These are phyloP conservation scores for Phytophthora citrophthora DNA, from an alignment of 352 stramenopile genomes.

Conservation along the genomic window DNA sequence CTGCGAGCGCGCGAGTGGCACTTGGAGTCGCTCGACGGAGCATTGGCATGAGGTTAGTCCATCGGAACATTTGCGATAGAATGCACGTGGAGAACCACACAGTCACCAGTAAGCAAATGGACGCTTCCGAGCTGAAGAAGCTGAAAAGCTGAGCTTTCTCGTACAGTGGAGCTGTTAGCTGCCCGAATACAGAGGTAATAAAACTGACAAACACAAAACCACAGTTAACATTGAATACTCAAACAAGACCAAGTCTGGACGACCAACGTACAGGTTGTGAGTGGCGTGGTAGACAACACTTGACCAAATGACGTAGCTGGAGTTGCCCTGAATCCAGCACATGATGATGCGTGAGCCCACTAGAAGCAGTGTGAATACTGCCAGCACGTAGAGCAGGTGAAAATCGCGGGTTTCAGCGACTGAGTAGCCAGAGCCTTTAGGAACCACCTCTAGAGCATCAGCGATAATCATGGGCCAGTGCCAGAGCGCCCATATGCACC, in stretches of 20 bases:
- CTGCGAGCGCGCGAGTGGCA: constrained; percentile 46
- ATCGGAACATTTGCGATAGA: constrained; percentile 86
- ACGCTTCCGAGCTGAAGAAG: constrained; percentile 88
- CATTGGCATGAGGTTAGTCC: constrained; percentile 81
- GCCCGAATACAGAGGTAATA: constrained; percentile 89
- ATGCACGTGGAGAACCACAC: constrained; percentile 92
- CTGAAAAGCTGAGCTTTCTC: constrained; percentile 85
- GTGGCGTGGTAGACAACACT: constrained; percentile 87
- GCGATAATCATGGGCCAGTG: constrained; percentile 91
- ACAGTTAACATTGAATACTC: not conserved
- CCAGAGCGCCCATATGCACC: constrained; percentile 85
- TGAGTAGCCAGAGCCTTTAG: constrained; percentile 74
- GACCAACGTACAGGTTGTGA: constrained; percentile 81
- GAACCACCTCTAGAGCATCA: constrained; percentile 79
- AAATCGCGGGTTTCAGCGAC: constrained; percentile 82
- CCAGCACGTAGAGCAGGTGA: constrained; percentile 80
- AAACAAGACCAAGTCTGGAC: not conserved
- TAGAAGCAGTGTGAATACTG: constrained; percentile 80
- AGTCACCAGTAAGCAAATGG: constrained; percentile 82
- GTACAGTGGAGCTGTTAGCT: constrained; percentile 83
- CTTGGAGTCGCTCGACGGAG: constrained; percentile 52
- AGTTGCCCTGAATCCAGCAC: constrained; percentile 92
- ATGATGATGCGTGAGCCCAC: constrained; percentile 90
- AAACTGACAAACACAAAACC: constrained; percentile 49
- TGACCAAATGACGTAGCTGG: constrained; percentile 89